phyloP scores from a whole-genome alignment of 306 rosid species.

The Castanea sativa region DNA sequence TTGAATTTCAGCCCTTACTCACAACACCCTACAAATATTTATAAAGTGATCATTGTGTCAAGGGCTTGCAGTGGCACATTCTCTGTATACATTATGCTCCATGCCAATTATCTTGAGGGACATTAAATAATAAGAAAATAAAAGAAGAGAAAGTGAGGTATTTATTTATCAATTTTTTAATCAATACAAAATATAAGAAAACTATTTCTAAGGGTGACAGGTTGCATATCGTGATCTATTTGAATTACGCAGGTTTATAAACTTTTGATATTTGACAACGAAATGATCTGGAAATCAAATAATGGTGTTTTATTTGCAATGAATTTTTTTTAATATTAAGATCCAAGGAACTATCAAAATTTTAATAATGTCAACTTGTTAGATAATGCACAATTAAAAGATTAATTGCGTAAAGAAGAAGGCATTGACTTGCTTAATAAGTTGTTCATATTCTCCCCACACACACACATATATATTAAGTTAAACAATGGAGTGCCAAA shows the following conservation, averaged over 20 bases:
- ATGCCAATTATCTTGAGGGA: too few species aligned
- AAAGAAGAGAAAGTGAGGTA: neutral
- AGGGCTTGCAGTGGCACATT: fast-evolving
- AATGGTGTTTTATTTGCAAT: too few species aligned
- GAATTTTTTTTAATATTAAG: too few species aligned
- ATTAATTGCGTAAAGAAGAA: neutral
- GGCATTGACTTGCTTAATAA: neutral
- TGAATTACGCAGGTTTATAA: neutral
- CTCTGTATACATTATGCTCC: too few species aligned
- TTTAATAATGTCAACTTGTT: too few species aligned
- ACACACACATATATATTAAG: too few species aligned
- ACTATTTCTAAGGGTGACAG: neutral
- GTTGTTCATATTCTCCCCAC: neutral
- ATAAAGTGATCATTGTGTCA: fast-evolving
- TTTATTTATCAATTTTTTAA: neutral
- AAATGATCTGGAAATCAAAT: too few species aligned
- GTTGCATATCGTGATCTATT: neutral
- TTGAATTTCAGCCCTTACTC: too few species aligned
- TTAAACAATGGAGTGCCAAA: neutral
- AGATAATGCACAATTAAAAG: neutral
- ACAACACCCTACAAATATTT: too few species aligned
- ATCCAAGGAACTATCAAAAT: too few species aligned
- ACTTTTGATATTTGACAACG: too few species aligned
- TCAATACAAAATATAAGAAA: neutral
- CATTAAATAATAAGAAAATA: neutral